These are phyloP conservation scores for Pestalotiopsis sp. DNA, from an alignment of 2,329 filamentous ascomycete species.

Conservation along the genomic window DNA sequence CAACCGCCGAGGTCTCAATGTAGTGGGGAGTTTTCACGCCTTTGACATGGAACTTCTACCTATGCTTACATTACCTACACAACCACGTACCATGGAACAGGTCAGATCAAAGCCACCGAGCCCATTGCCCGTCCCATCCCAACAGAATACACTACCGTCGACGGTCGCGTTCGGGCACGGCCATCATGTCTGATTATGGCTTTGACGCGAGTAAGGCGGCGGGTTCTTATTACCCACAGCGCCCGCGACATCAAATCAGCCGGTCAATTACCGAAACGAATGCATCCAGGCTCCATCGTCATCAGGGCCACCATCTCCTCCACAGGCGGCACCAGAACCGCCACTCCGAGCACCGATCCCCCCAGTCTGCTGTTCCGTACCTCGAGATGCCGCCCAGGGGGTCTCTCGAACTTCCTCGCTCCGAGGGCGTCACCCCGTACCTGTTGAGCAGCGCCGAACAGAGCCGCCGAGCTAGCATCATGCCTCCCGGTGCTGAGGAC, in stretches of 20 bases:
- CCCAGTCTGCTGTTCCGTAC: conserved; percentile 30
- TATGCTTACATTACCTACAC: neutral
- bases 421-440: conserved; percentile 47
- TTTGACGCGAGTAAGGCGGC: conserved; percentile 30
- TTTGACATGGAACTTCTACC: neutral
- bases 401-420: conserved; percentile 49
- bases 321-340: conserved; percentile 37
- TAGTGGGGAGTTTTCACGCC: neutral
- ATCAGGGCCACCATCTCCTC: conserved; percentile 36
- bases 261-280: conserved; percentile 59
- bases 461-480: conserved; percentile 46
- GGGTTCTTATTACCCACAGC: conserved; percentile 33
- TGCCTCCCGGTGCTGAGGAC: conserved; percentile 31
- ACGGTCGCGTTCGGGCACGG: conserved; percentile 3
- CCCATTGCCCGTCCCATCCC: neutral
- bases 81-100: neutral
- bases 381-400: conserved; percentile 33
- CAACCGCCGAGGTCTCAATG: neutral
- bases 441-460: conserved; percentile 39
- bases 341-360: conserved; percentile 28
- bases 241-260: conserved; percentile 54
- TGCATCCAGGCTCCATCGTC: conserved; percentile 44
- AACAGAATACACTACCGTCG: neutral
- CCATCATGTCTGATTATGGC: conserved; percentile 37
- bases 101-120: neutral